Percentiles rank a stretch among this genome's conserved stretches.
Evolutionary conservation across 345 rosid genomes (phyloP).

Genomic region (Lagerstroemia speciosa): DNA sequence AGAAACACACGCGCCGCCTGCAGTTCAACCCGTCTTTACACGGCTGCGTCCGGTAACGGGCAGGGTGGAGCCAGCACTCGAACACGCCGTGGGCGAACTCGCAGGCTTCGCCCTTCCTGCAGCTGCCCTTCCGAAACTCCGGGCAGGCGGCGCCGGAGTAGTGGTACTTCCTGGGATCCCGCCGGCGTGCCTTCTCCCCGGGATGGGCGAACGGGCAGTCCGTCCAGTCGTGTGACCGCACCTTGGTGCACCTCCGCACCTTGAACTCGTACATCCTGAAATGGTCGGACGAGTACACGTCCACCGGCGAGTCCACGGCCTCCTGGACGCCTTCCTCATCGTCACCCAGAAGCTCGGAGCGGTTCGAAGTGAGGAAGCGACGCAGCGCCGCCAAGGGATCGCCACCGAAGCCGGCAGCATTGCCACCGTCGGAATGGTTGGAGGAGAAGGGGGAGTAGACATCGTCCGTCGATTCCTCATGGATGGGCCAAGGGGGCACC

Average conservation of each 20-base stretch:
- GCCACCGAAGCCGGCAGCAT: not conserved
- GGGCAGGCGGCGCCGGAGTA: constrained; percentile 20
- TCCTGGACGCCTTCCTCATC: not conserved
- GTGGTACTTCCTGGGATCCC: constrained; percentile 20
- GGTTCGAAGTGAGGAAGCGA: constrained; percentile 12
- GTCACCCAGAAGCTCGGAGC: not conserved
- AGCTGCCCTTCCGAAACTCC: constrained; percentile 19
- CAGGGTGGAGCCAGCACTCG: constrained; percentile 97
- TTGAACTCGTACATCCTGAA: constrained; percentile 23
- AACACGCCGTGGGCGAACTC: constrained; percentile 52
- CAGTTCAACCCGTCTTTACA: constrained; percentile 76
- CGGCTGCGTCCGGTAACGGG: constrained; percentile 82
- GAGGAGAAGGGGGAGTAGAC: constrained; percentile 5
- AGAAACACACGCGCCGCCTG: constrained; percentile 74
- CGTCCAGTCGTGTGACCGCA: constrained; percentile 24
- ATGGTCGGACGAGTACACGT: constrained; percentile 16
- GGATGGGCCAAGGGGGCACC: not conserved
- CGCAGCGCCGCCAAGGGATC: constrained; percentile 10
- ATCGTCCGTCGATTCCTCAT: not conserved
- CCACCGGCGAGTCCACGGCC: constrained; percentile 9
- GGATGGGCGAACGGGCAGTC: constrained; percentile 21
- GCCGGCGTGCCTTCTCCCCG: constrained; percentile 20
- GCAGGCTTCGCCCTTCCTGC: constrained; percentile 18
- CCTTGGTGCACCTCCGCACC: constrained; percentile 15
- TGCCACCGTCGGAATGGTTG: not conserved